Base-by-base conservation (phyloP, 2,329 filamentous ascomycete genomes). In the Aspergillus viridinutans region DNA sequence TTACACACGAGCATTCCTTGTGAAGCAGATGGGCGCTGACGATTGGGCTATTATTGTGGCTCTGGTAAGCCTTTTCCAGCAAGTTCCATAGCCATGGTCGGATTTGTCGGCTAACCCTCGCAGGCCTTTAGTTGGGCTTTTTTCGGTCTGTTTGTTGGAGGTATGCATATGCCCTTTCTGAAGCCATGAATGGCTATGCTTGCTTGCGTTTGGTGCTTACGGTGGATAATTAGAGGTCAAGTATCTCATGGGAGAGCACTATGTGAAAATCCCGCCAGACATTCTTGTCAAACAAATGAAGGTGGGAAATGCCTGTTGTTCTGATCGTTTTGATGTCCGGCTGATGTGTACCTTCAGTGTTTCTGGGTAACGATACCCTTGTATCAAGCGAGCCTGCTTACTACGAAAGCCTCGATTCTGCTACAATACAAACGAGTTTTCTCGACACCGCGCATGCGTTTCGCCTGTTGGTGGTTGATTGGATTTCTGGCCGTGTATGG, bases 1-100 rank as follows among this genome's bases (percentile, higher is more conserved):
- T 50, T 77, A 75, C 58, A 77, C 76, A 8, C 62, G 72, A 53
- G 60, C 64, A 3, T 58, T 64, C 10, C 58, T 75, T 52, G 67
- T 74, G 40, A 70, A 69, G 57, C 69, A 75, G 40, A 65, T 73
- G 54, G 69, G 69, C 50, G 50, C 63, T 10, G 70, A 75, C 25
- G 75, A 78, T 55, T 73, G 72, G 65, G 67, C 67, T 26, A 72
- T 76, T 49, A 17, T 77, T 8, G 62, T 70, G 26, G 68, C 74
- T 4, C 60, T 74, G 23, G 68, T 74, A 64, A 52, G 67, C 42
- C 43, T 45, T 45, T 17, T n/a, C 45, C 8, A 42, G 4, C n/a
- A 38, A 40, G 17, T 21, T 6, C 21, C n/a, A 29, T 26, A 7
- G 38, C n/a, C 29, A 28, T 32, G 52, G 20, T 57, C 8, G n/a